Evolutionary conservation across 2,329 filamentous ascomycete genomes (phyloP), one percentile per base, ranked within the genome.

Genomic region (Metarhizium guizhouense): DNA sequence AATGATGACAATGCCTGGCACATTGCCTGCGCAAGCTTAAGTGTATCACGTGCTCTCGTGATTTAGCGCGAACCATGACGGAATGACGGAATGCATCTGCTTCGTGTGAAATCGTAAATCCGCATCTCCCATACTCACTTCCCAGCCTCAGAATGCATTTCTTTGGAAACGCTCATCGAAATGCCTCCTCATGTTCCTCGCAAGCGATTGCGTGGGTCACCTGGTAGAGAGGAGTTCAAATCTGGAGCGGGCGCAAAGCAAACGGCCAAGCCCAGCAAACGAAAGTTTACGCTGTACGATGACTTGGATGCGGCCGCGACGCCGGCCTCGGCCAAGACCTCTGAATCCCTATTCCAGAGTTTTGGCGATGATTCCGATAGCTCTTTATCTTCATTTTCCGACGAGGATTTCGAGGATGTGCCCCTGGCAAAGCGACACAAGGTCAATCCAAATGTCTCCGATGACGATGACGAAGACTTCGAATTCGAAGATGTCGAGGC

Each of bases 151-250:
- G 52, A 54, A 63, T 63, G 62, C 56, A 45, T 50, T 20, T 32
- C 47, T n/a, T 48, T 13, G 36, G 48, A 32, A 34, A 45, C 8
- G 29, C 36, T 13, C 14, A 49, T 48, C 55, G 52, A 56, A 29
- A 90, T 90, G 86, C 85, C 87, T 64, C 86, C 87, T 29, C 73
- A 81, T 60, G 76, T 88, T 16, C 77, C 84, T 51, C 83, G 84
- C 62, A 91, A 90, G 72, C 80, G 85, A 58, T 63, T 83, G 61
- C 80, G 78, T 58, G 80, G 66, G 18, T 68, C 81, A 2, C 72
- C 77, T 0, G 63, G 63, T 20, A 65, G 64, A 47, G 60, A 63
- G 47, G 57, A 63, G 30, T 48, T 55, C 34, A 67, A 51, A 64
- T 49, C 57, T 45, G 38, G 59, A 10, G 36, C 32, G 20, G 8